These are phyloP conservation scores for Lablab purpureus DNA, from an alignment of 306 rosid species.

Conservation along the genomic window DNA sequence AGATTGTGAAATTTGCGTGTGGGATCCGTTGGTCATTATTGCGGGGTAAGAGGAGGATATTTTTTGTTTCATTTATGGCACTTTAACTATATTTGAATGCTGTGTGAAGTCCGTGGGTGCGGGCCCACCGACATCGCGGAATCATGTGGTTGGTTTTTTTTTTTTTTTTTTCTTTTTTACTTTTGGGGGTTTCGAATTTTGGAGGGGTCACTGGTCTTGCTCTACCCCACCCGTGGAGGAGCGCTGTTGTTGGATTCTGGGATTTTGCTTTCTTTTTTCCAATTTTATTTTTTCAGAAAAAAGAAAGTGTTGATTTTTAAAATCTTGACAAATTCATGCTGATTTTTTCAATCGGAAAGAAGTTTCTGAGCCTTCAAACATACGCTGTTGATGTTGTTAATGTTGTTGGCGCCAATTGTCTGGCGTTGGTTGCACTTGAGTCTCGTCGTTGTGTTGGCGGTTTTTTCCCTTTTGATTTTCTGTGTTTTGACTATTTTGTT, in stretches of 20 bases:
- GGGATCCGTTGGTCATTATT: constrained; percentile 49
- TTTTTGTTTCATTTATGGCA: constrained; percentile 33
- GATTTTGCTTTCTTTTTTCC: not conserved
- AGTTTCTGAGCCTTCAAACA: constrained; percentile 28
- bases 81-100: constrained; percentile 59
- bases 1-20: constrained; percentile 25
- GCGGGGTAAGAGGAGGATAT: constrained; percentile 11
- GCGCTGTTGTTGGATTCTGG: constrained; percentile 42
- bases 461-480: not conserved
- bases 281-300: not conserved
- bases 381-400: not conserved
- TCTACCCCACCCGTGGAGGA: constrained; percentile 45
- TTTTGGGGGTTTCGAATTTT: constrained; percentile 35
- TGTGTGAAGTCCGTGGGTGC: constrained; percentile 51
- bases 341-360: constrained; percentile 30
- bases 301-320: not conserved
- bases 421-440: not conserved
- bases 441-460: constrained; percentile 35
- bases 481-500: constrained; percentile 20
- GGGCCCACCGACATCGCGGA: constrained; percentile 60
- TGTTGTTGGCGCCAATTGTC: constrained; percentile 31
- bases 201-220: constrained; percentile 39
- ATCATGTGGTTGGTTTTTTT: constrained; percentile 52
- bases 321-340: constrained; percentile 26
- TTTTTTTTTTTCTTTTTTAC: constrained; percentile 2